phyloP scores from a whole-genome alignment of 164 flowering plant species.

The Paratinospora sagittata region DNA sequence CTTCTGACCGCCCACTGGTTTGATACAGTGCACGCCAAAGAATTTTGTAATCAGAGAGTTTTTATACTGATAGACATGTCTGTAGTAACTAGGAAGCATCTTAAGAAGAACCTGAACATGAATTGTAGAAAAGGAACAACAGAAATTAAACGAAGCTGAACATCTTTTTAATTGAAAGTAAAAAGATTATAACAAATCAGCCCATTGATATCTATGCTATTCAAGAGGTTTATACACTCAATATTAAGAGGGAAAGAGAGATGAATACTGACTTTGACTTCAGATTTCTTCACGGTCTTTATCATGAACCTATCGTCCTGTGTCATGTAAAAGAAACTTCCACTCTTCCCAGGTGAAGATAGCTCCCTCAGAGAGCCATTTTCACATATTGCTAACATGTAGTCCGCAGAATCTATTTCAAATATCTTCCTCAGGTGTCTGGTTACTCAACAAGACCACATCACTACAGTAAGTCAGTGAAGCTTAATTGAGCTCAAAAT shows the following conservation, averaged over 20 bases:
- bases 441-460: slow-evolving; percentile 10
- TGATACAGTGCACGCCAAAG: slow-evolving; percentile 83
- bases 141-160: neutral
- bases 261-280: slow-evolving; percentile 18
- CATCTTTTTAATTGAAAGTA: neutral
- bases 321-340: slow-evolving; percentile 77
- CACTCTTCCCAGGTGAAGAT: slow-evolving; percentile 91
- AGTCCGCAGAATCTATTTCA: slow-evolving; percentile 80
- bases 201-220: no score
- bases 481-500: slow-evolving; percentile 5
- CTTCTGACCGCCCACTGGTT: slow-evolving; percentile 73
- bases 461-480: neutral
- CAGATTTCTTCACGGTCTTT: slow-evolving; percentile 44
- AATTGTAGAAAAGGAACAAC: no score
- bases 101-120: slow-evolving; percentile 59
- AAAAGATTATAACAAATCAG: no score
- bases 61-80: slow-evolving; percentile 58
- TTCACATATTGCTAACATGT: slow-evolving; percentile 84
- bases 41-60: slow-evolving; percentile 77
- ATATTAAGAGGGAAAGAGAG: neutral
- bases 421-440: slow-evolving; percentile 68
- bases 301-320: slow-evolving; percentile 93
- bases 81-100: slow-evolving; percentile 78
- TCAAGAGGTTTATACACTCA: neutral
- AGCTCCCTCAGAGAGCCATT: slow-evolving; percentile 79